Evolutionary conservation across 495 filamentous ascomycete genomes (phyloP), one percentile per base, ranked within the genome.

Genomic region (Aspergillus sclerotiicarbonarius): DNA sequence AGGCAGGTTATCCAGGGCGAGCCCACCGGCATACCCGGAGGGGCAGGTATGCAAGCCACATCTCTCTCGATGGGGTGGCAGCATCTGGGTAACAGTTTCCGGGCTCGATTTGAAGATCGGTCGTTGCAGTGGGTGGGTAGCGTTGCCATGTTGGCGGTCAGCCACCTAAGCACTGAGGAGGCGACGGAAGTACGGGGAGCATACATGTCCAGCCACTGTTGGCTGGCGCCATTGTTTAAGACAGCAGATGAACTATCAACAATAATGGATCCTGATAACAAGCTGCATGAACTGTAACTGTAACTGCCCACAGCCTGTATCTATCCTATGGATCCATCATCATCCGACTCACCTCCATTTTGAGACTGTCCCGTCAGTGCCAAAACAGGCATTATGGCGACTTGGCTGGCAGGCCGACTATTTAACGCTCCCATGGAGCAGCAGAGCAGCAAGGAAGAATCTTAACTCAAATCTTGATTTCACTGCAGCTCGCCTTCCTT

Each of bases 261-360:
- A 20, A 25, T 25, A 25, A 56, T 52, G 37, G 21, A 52, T 32
- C 37, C 51, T 50, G 54, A 53, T 48, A 53, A 51, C 41, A 52
- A 53, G 44, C 21, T 58, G 60, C 60, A 62, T 62, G 60, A 62
- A 62, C 60, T 53, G 32, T 60, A 31, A 48, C 30, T 45, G 35
- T 25, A 8, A 35, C 43, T 30, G 18, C 31, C 21, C 51, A 46
- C 21, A 45, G 21, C 25, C n/a, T 25, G 29, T 37, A 45, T 12
- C 1, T 21, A 15, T 21, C 10, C 25, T 29, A 25, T 50, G 47
- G 47, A 16, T 25, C 25, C 25, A 25, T 25, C 25, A 25, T 25
- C 25, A 5, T 25, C 25, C 31, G 47, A 50, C 25, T 50, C 47
- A 50, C 31, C 8, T 25, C 19, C 46, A 49, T 30, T 49, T 15